phyloP scores from a whole-genome alignment of 2,329 filamentous ascomycete genomes.

The Periconia digitata region DNA sequence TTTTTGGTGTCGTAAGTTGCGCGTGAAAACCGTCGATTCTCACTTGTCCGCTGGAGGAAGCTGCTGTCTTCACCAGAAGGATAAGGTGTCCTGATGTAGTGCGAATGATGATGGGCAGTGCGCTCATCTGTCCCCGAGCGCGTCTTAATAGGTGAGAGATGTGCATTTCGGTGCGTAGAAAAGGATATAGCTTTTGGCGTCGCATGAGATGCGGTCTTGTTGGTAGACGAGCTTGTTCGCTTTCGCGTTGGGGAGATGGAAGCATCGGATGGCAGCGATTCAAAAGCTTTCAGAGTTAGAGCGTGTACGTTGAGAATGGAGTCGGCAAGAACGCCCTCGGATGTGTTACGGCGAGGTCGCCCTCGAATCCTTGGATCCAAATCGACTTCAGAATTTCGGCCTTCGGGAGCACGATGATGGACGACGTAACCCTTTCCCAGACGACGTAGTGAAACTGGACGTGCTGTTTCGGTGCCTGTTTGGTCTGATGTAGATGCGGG shows the following conservation, averaged over 20 bases:
- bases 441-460: slow-evolving; percentile 25
- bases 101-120: slow-evolving; percentile 19
- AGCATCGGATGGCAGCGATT: slow-evolving; percentile 19
- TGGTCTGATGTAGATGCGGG: background rate
- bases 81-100: slow-evolving; percentile 33
- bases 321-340: slow-evolving; percentile 27
- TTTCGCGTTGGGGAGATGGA: slow-evolving; percentile 14
- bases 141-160: slow-evolving; percentile 16
- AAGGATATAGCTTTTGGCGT: too few species aligned
- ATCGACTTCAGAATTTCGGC: background rate
- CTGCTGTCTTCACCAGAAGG: slow-evolving; percentile 28
- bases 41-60: slow-evolving; percentile 24
- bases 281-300: slow-evolving; percentile 30
- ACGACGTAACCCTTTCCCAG: slow-evolving; percentile 25
- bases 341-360: slow-evolving; percentile 23
- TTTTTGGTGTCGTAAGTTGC: slow-evolving; percentile 16
- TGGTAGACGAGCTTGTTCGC: too few species aligned
- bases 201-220: too few species aligned
- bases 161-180: slow-evolving; percentile 20
- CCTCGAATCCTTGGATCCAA: slow-evolving; percentile 4
- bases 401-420: slow-evolving; percentile 19
- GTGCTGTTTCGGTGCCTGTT: slow-evolving; percentile 19
- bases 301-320: slow-evolving; percentile 34
- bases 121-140: slow-evolving; percentile 14
- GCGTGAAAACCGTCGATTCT: slow-evolving; percentile 14